Base-by-base conservation (phyloP, 345 rosid species). In the Microthlaspi erraticum region DNA sequence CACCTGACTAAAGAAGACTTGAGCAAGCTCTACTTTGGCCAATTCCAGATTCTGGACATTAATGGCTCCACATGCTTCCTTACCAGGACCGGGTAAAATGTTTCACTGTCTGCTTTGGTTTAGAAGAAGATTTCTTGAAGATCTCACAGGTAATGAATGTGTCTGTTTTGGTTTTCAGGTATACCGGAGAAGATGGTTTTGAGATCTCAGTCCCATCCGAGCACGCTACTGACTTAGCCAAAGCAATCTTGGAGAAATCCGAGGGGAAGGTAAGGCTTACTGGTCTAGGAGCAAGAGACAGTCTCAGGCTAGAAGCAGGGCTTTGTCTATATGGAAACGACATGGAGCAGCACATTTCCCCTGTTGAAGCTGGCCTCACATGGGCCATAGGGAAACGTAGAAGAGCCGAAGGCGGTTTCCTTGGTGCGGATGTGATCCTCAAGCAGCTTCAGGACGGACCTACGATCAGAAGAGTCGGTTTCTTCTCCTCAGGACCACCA, bases 321-420 rank as follows among this genome's bases (percentile, higher is more conserved):
- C 81, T 95, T 3, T 92, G 97, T 65, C 76, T 90, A 34, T 95
- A 92, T 65, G 98, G 99, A 12, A 92, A 90, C 18, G 98, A 95
- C 84, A 91, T 95, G 96, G 98, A 90, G 75, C 98, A 90, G 44
- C 98, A 95, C 78, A 81, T 58, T 54, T 67, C 96, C 10, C 96
- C 99, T 0, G 91, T 92, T 3, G 99, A 95, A 74, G 98, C 99
- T 9, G 99, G 98, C 2, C 85, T 95, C 41, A 85, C 88, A 39
- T 92, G 99, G 99, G 99, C 99, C 44, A 88, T 92, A 62, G 99
- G 99, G 60, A 95, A 95, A 80, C 85, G 98, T 45, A 85, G 98
- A 62, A 88, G 85, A 71, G 94, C 96, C 3, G 98, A 95, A 76
- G 99, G 98, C 4, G 97, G 98, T 33, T 92, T 95, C 75, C 87